Conservation (phyloP, 768 basidiomycete genomes). For the Lyophyllum atratum region DNA sequence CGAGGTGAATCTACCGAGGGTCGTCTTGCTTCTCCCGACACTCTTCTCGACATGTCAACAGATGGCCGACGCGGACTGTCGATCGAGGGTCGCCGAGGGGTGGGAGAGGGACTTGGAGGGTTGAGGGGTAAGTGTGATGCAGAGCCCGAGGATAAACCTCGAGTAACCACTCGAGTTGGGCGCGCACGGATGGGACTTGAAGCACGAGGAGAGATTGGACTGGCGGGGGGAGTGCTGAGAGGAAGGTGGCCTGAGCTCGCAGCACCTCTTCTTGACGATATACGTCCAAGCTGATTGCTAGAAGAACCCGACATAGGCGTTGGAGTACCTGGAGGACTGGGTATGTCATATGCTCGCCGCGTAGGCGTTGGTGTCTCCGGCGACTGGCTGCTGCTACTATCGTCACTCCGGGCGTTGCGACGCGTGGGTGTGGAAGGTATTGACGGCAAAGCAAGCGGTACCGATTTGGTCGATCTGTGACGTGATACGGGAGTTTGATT, state of each 20-base stretch:
- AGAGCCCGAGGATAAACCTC: slow-evolving; percentile 49
- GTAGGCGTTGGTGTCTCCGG: slow-evolving; percentile 40
- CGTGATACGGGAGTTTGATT: slow-evolving; percentile 26
- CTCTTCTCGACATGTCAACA: slow-evolving; percentile 33
- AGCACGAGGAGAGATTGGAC: slow-evolving; percentile 38
- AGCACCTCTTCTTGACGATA: slow-evolving; percentile 34
- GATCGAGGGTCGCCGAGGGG: slow-evolving; percentile 36
- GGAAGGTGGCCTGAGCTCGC: slow-evolving; percentile 45
- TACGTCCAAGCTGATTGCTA: slow-evolving; percentile 33
- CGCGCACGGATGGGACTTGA: slow-evolving; percentile 46
- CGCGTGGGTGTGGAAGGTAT: slow-evolving; percentile 25
- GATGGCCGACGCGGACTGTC: slow-evolving; percentile 39
- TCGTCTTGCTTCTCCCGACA: slow-evolving; percentile 27
- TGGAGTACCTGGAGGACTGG: slow-evolving; percentile 50
- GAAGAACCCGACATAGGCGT: slow-evolving; percentile 42
- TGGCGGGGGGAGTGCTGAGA: slow-evolving; percentile 35
- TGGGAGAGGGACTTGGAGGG: slow-evolving; percentile 32
- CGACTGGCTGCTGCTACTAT: slow-evolving; percentile 15
- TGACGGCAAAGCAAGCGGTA: slow-evolving; percentile 27
- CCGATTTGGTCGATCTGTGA: slow-evolving; percentile 35
- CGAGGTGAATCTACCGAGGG: slow-evolving; percentile 27
- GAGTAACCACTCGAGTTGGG: slow-evolving; percentile 43
- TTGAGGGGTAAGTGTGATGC: slow-evolving; percentile 52
- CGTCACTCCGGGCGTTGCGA: slow-evolving; percentile 15
- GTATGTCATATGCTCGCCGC: slow-evolving; percentile 37